Base-by-base conservation (phyloP, 257 asterid species). In the Gentiana dahurica region DNA sequence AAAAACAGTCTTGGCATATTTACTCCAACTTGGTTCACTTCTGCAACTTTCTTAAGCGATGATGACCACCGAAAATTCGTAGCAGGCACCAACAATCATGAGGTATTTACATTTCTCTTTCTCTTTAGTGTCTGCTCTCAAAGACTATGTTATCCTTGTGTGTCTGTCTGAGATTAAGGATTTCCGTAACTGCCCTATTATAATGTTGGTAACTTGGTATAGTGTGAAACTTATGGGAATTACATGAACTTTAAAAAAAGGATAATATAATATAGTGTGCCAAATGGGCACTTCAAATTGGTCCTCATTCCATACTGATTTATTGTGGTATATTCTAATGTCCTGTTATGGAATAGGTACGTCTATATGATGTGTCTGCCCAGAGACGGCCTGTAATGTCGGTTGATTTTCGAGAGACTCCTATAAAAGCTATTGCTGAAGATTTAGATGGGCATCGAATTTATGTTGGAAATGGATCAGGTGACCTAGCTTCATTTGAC, bases 401-500 rank as follows among this genome's bases (percentile, higher is more conserved):
- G 58, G 56, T 88, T 73, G 88, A 83, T 73, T 92, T 85, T 71
- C 72, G 94, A 54, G 97, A 92, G 73, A 83, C 94, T 24, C 66
- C 97, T 57, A 92, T 92, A 53, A 88, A 69, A 77, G 86, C 94
- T 63, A 74, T 92, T 67, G 63, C 78, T 47, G 91, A 73, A 73
- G 98, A 92, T 70, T 63, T 62, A 57, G 97, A 88, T 60, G 97
- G 97, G 36, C 77, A 82, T 12, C 83, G 87, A 35, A 59, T 92
- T 55, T 85, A 85, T 62, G 51, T 80, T 57, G 97, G 97, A 71
- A 92, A 85, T 74, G 95, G 94, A 41, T 78, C 95, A 1, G 98
- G 98, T 1, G 98, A 92, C 73, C 94, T 92, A 71, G 98, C 95
- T 68, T 83, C 95, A 57, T 35, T 79, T 68, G 97, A 92, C 68